phyloP scores from a whole-genome alignment of 2,329 filamentous ascomycete species.

The Trichoderma brevicompactum region DNA sequence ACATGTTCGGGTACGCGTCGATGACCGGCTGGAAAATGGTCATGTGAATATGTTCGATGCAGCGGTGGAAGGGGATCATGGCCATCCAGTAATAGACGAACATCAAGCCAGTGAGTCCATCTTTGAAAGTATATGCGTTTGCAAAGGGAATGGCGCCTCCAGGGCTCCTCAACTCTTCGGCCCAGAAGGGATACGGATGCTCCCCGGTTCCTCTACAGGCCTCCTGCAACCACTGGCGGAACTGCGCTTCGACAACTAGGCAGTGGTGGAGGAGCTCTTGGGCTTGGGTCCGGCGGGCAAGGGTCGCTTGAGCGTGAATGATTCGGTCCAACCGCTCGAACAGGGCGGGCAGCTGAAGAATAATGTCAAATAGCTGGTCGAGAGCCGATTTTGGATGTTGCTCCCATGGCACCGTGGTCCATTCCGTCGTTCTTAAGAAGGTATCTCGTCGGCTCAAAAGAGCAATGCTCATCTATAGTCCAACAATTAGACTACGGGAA shows the following conservation, averaged over 20 bases:
- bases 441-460: constrained; percentile 55
- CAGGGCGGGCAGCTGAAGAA: constrained; percentile 53
- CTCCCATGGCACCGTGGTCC: constrained; percentile 58
- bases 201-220: constrained; percentile 38
- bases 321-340: constrained; percentile 52
- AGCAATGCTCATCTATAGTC: constrained; percentile 50
- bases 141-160: constrained; percentile 49
- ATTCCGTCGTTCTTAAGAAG: constrained; percentile 57
- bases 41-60: constrained; percentile 51
- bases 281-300: constrained; percentile 49
- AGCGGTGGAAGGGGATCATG: constrained; percentile 54
- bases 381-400: constrained; percentile 55
- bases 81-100: constrained; percentile 60
- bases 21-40: constrained; percentile 51
- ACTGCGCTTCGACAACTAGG: constrained; percentile 52
- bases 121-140: constrained; percentile 51
- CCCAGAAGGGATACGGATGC: constrained; percentile 47
- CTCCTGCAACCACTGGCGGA: constrained; percentile 53
- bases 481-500: not conserved
- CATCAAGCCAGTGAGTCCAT: constrained; percentile 50
- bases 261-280: constrained; percentile 55
- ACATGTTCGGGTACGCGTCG: constrained; percentile 47
- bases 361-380: constrained; percentile 58
- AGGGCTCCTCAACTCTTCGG: constrained; percentile 39
- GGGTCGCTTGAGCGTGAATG: constrained; percentile 44